Percentiles rank a stretch among this genome's conserved stretches.
Evolutionary conservation across 352 stramenopile genomes (phyloP).

Genomic region (Blastocystis sp.): DNA sequence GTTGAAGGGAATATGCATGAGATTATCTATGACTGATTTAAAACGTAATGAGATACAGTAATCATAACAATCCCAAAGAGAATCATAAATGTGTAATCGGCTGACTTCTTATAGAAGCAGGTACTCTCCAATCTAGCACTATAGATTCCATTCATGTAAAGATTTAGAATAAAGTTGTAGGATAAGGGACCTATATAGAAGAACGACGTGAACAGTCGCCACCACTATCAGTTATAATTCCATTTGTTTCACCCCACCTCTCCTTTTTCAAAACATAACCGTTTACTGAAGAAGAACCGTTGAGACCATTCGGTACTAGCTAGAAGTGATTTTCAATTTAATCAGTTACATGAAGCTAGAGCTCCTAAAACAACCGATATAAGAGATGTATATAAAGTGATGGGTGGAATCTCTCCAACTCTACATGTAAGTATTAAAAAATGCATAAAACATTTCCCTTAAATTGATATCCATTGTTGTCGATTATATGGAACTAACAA

Average conservation of each 20-base stretch:
- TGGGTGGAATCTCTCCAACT: slow-evolving; percentile 52
- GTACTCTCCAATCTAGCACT: slow-evolving; percentile 50
- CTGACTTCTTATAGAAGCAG: slow-evolving; percentile 65
- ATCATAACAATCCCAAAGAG: slow-evolving; percentile 40
- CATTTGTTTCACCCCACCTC: neutral
- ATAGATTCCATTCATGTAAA: slow-evolving; percentile 48
- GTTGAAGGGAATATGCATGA: slow-evolving; percentile 53
- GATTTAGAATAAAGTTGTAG: slow-evolving; percentile 58
- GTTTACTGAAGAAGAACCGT: slow-evolving; percentile 67
- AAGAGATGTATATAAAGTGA: slow-evolving; percentile 18
- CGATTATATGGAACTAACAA: neutral
- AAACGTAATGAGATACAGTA: neutral
- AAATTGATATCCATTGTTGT: slow-evolving; percentile 51
- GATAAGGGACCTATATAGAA: slow-evolving; percentile 63
- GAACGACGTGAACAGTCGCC: slow-evolving; percentile 65
- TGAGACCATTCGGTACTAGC: neutral
- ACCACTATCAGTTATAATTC: neutral
- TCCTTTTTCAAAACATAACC: slow-evolving; percentile 39
- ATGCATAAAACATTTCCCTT: neutral
- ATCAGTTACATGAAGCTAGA: neutral
- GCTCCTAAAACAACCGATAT: slow-evolving; percentile 52
- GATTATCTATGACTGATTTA: slow-evolving; percentile 2
- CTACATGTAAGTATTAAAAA: neutral
- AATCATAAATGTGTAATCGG: slow-evolving; percentile 54
- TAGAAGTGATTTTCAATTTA: neutral